Percentiles rank a stretch among this genome's conserved stretches.
Conservation (phyloP, 306 rosid species). For the Herpetospermum pedunculosum region DNA sequence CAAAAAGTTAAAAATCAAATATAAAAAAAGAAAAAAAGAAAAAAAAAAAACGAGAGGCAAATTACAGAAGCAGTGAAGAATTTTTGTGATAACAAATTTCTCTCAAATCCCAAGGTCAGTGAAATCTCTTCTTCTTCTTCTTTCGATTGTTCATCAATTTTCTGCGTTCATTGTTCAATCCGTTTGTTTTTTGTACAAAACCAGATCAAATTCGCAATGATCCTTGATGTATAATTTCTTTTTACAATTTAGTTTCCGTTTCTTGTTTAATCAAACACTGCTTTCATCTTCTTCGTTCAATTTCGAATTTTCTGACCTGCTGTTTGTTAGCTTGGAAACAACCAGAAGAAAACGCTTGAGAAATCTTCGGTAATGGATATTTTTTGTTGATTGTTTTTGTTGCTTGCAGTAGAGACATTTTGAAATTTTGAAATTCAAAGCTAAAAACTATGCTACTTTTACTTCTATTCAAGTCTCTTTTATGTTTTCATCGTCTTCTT, state of each 20-base stretch:
- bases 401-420: conserved; percentile 17
- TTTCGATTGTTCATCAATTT: conserved; percentile 18
- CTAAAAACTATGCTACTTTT: conserved; percentile 21
- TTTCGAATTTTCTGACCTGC: conserved; percentile 20
- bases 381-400: conserved; percentile 8
- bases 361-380: conserved; percentile 7
- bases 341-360: conserved; percentile 19
- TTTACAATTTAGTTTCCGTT: conserved; percentile 16
- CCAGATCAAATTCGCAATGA: conserved; percentile 19
- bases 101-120: conserved; percentile 76
- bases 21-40: conserved; percentile 31
- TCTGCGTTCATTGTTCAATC: conserved; percentile 13
- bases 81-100: conserved; percentile 34
- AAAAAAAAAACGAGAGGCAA: conserved; percentile 20
- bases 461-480: conserved; percentile 40
- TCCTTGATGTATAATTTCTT: conserved; percentile 10
- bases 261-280: conserved; percentile 16
- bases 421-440: conserved; percentile 4
- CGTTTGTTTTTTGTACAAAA: not conserved
- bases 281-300: conserved; percentile 21
- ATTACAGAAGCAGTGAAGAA: conserved; percentile 38
- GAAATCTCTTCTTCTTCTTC: conserved; percentile 32
- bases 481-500: conserved; percentile 12
- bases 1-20: conserved; percentile 20
- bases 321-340: conserved; percentile 48